Evolutionary conservation across 2,329 filamentous ascomycete species (phyloP), one percentile per base, ranked within the genome.

Genomic region (Parascedosporium putredinis): DNA sequence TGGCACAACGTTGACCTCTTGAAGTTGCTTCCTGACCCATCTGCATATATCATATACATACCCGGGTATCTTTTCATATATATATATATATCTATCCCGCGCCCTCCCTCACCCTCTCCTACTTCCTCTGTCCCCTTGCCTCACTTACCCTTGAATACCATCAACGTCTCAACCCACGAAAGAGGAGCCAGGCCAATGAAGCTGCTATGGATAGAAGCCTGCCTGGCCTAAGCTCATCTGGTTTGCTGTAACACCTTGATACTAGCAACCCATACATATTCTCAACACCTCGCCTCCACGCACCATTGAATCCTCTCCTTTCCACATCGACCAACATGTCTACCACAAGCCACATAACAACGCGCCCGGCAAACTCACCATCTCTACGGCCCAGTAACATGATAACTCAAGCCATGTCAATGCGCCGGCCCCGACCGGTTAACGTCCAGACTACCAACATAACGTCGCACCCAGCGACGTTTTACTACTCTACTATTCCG

Each of bases 391-490:
- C 47, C 18, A 43, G 14, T 42, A 42, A 20, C 24, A 43, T 20
- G 20, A 27, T 43, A 29, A 29, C 47, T n/a, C 47, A 27, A 18
- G 36, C 47, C 2, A 43, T 33, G 36, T 43, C 47, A n/a, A 56
- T 65, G 49, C 66, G 68, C 56, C 68, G 67, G 51, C 60, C 66
- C 51, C 69, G 72, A 60, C 72, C 73, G 45, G 65, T 65, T 56
- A 67, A 68, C 53, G 68, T 76, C 50, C 73, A 75, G 57, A 75
- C 74, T 12, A 12, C 27, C 50, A 66, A 63, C 54, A 61, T 73
- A 45, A 59, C 63, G 44, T 55, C 64, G 44, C 68, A 66, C 52
- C 57, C n/a, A n/a, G n/a, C 63, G 25, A 63, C 69, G n/a, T 16
- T 10, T 36, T 49, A 25, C 46, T 40, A 24, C 53, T 59, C 60